These are phyloP conservation scores for Acanthamoeba healyi DNA, from an alignment of 208 protist species.

Conservation along the genomic window DNA sequence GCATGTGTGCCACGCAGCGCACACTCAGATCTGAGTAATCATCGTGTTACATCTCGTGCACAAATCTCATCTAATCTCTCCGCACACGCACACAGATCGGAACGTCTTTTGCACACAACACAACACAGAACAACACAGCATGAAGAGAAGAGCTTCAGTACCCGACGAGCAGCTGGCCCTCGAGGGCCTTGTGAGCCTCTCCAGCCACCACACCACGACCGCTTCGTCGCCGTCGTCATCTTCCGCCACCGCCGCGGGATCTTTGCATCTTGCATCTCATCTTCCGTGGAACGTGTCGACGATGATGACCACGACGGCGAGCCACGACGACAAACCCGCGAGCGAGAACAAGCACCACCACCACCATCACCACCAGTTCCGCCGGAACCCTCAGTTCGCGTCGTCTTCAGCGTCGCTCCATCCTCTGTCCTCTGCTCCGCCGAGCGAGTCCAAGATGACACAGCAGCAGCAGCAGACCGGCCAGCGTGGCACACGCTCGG, in stretches of 20 bases:
- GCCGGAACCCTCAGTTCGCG: background rate
- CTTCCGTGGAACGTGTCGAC: constrained; percentile 42
- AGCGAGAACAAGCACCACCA: background rate
- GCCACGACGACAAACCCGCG: constrained; percentile 20
- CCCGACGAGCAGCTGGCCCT: constrained; percentile 36
- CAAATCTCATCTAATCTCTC: background rate
- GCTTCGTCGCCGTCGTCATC: too few species aligned
- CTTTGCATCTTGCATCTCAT: background rate
- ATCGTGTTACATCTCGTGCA: background rate
- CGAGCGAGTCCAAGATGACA: constrained; percentile 18
- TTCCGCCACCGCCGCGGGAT: background rate
- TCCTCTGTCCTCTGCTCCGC: background rate
- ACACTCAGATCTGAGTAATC: background rate
- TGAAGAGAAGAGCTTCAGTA: constrained; percentile 31
- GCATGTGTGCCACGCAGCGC: background rate
- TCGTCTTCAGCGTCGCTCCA: background rate
- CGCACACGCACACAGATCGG: background rate
- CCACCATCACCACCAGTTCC: background rate
- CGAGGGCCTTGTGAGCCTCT: constrained; percentile 52
- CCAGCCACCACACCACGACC: background rate
- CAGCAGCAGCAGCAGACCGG: background rate
- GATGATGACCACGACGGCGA: too few species aligned
- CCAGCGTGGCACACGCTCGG: background rate
- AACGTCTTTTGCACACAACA: background rate
- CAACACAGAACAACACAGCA: background rate